These are phyloP conservation scores for Kurtzmaniella natalensis DNA, from an alignment of 1,139 yeast genomes.

Conservation along the genomic window DNA sequence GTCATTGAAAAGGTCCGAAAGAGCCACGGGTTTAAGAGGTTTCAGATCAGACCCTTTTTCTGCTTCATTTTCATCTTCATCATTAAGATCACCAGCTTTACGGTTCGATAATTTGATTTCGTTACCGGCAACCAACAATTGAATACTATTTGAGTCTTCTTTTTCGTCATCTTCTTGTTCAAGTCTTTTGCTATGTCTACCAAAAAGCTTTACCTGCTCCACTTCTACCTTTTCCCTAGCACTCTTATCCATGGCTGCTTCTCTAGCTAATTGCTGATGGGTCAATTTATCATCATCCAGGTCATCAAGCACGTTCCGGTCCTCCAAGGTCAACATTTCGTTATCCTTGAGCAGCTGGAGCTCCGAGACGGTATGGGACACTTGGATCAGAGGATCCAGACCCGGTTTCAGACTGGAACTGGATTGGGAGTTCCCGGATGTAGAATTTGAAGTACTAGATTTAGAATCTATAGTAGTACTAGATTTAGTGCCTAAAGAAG, in stretches of 20 bases:
- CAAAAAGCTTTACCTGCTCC: constrained; percentile 23
- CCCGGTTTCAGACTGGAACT: constrained; percentile 17
- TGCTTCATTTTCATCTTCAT: constrained; percentile 17
- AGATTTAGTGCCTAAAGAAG: constrained; percentile 16
- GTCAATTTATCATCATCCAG: constrained; percentile 42
- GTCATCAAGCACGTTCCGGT: constrained; percentile 46
- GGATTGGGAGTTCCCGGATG: background rate
- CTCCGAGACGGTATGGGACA: constrained; percentile 43
- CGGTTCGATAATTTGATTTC: constrained; percentile 14
- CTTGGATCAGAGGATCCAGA: constrained; percentile 41
- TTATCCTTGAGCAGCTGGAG: constrained; percentile 37
- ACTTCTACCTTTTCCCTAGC: constrained; percentile 21
- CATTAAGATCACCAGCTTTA: constrained; percentile 11
- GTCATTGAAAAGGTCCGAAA: constrained; percentile 22
- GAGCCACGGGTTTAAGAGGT: too few species aligned
- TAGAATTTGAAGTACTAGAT: too few species aligned
- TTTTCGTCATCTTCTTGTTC: constrained; percentile 16
- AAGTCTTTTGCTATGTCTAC: constrained; percentile 19
- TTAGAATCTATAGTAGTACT: too few species aligned
- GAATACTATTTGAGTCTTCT: too few species aligned
- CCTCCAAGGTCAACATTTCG: constrained; percentile 63
- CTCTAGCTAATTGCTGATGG: constrained; percentile 35
- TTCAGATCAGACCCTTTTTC: too few species aligned
- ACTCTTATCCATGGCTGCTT: constrained; percentile 21
- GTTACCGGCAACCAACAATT: constrained; percentile 11